Evolutionary conservation across 345 rosid species (phyloP), one percentile per base, ranked within the genome.

Genomic region (Cardiospermum halicacabum): DNA sequence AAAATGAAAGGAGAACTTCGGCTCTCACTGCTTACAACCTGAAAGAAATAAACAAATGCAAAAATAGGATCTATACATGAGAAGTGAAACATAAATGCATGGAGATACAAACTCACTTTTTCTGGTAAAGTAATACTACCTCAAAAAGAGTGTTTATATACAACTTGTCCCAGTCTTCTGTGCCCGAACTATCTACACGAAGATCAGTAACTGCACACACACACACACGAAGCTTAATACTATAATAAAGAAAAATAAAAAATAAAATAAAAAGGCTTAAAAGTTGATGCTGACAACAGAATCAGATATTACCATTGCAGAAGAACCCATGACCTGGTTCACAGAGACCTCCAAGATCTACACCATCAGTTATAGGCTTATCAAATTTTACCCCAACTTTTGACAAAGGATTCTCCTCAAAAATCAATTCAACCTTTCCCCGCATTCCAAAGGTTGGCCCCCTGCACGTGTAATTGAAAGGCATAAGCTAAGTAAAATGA

Each of bases 371-470:
- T 64, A 92, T 62, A 37, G 84, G 80, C 72, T 83, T 82, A 73
- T 89, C 93, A 86, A 89, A 92, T 72, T 78, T 88, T 65, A 89
- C 91, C 40, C 98, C 98, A 67, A 89, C 76, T 79, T 92, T 89
- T 40, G 98, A 83, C 58, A 71, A 58, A 74, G 86, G 86, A 81
- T 86, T 89, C 53, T 82, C 89, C 64, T 81, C 88, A 60, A 88
- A 92, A 45, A 68, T 78, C 59, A 89, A 80, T 12, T 71, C 68
- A 54, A 89, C 91, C 70, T 73, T 84, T 72, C 98, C 98, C 56
- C 85, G 84, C 62, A 56, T 64, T 56, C 93, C 96, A 70, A 64
- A 53, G 30, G 73, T 26, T 12, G 93, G 96, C 51, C 89, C 98
- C 80, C 98, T 89, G 71, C 19, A 72, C 6, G 27, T 56, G 50